Base-by-base conservation (phyloP, 1,139 yeast species). In the Protomyces lactucae-debilis region DNA sequence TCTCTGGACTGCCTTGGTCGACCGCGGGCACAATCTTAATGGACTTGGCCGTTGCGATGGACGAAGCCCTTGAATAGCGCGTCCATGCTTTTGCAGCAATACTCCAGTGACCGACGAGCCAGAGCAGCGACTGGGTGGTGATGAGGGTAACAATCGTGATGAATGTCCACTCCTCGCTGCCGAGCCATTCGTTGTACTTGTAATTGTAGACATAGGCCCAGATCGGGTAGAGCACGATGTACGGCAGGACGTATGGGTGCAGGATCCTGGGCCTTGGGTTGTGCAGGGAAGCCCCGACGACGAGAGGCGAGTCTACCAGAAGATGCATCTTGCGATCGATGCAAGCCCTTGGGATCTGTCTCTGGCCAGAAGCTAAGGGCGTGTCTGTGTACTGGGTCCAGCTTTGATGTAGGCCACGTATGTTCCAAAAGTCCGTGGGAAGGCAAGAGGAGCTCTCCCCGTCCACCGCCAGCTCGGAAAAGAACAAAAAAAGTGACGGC, bases 31-130 rank as follows among this genome's bases (percentile, higher is more conserved):
- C 82, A 68, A 95, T 81, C 74, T 87, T 81, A 68, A 93, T 83
- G 71, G 86, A 84, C 52, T 46, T 48, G 39, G 66, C 61, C 32
- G 45, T 61, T 51, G 21, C 51, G 8, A 57, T 37, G 46, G 12
- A 52, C 16, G 28, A 14, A 6, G 54, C 63, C 56, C 73, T 71
- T 43, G 75, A 69, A 72, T 87, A 89, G 73, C 90, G 88, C 77
- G 93, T 91, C n/a, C 75, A 75, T 45, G 89, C 82, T 68, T 84
- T 83, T 67, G 93, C 77, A 65, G 83, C 81, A 66, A 91, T 83
- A 73, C 86, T 90, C 99, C 99, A 93, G 73, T 88, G 88, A n/a
- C 99, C 97, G 84, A 91, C 84, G 74, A 93, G 82, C 87, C 93
- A 83, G 66, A 93, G 78, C 74, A 93, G 79, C 66, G 86, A 78